Base-by-base conservation (phyloP, 2,329 filamentous ascomycete genomes). In the Colletotrichum aenigma region DNA sequence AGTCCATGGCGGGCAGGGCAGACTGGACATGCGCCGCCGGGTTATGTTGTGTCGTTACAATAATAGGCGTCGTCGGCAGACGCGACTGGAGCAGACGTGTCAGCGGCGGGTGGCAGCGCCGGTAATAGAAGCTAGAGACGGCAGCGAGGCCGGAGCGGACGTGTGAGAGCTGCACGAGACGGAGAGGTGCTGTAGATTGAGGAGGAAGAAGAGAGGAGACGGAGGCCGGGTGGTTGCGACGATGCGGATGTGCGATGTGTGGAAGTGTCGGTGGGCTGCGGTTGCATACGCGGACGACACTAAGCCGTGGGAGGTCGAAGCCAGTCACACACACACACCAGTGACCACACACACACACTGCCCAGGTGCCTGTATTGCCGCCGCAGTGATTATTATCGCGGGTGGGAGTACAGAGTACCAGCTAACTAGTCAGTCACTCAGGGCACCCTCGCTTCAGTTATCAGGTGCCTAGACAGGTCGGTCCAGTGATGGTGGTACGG, bases 161-260 rank as follows among this genome's bases (percentile, higher is more conserved):
- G 43, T 13, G 43, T 52, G 52, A 26, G 70, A 67, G 52, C 24
- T 43, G 61, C 67, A 65, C 18, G 66, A 66, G 74, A 32, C 28
- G 62, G 34, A 21, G 70, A 72, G 18, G 70, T 13, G 24, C 26
- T 43, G 16, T 38, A 55, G 43, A 56, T n/a, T 32, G 26, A 32
- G 56, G 56, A 26, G 62, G 55, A 64, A 4, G 61, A 62, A 21
- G 32, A 62, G 55, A 58, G 28, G 30, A 32, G 32, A 18, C 32
- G 60, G 60, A 60, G n/a, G n/a, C n/a, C 43, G 43, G 43, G 30
- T 16, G 83, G 73, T 84, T 78, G 4, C 60, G 76, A 34, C 80
- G 79, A 26, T 32, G 58, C 26, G 38, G 32, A 66, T 52, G 58
- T 55, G 62, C 61, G 62, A 56, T 66, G 69, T 43, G 62, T 65